phyloP scores from a whole-genome alignment of 2,329 filamentous ascomycete species.

The Pseudocercospora pini-densiflorae region DNA sequence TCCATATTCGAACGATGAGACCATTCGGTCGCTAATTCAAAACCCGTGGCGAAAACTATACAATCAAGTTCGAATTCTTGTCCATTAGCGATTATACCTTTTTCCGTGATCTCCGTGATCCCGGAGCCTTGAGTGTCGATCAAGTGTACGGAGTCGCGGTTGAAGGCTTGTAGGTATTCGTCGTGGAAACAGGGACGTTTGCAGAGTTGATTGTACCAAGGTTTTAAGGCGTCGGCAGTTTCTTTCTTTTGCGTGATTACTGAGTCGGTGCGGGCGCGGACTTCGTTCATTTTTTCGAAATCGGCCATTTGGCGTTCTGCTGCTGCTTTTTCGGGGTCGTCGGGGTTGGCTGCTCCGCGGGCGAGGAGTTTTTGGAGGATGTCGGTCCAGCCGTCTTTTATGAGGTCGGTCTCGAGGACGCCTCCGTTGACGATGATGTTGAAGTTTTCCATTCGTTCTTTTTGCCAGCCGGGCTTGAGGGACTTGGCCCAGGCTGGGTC shows the following conservation, averaged over 20 bases:
- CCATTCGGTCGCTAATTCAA: conserved; percentile 41
- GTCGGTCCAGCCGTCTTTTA: conserved; percentile 31
- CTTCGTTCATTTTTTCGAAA: conserved; percentile 41
- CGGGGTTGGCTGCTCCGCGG: conserved; percentile 12
- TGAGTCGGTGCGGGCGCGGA: conserved; percentile 53
- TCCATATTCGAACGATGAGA: conserved; percentile 33
- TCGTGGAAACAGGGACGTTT: conserved; percentile 68
- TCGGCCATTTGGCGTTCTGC: conserved; percentile 29
- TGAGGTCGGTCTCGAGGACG: conserved; percentile 34
- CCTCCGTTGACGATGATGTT: conserved; percentile 29
- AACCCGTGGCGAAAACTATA: conserved; percentile 55
- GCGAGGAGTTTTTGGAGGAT: conserved; percentile 29
- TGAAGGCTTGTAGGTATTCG: conserved; percentile 61
- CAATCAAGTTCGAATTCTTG: conserved; percentile 55
- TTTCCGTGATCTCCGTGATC: conserved; percentile 51
- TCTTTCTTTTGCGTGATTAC: conserved; percentile 54
- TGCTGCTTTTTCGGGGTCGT: conserved; percentile 24
- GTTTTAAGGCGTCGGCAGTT: conserved; percentile 59
- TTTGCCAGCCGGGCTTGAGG: conserved; percentile 54
- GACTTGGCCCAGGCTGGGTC: conserved; percentile 45
- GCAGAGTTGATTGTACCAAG: conserved; percentile 66
- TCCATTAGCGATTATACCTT: conserved; percentile 54
- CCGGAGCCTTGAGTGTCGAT: conserved; percentile 63
- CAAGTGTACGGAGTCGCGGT: conserved; percentile 60
- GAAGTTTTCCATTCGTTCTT: conserved; percentile 52